These are phyloP conservation scores for Pulveroboletus ravenelii DNA, from an alignment of 768 basidiomycete genomes.

Conservation along the genomic window DNA sequence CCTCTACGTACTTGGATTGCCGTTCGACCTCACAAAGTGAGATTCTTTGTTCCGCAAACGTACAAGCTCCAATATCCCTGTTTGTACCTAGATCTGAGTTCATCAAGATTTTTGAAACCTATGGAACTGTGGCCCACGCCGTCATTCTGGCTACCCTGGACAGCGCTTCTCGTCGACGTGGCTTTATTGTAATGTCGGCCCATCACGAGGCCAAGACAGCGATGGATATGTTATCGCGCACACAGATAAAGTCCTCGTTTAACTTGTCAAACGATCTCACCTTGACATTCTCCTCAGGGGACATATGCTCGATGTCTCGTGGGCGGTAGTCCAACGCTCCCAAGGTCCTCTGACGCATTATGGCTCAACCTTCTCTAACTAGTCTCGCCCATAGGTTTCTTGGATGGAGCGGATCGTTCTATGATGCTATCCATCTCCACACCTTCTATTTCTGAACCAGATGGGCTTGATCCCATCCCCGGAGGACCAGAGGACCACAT, in stretches of 20 bases:
- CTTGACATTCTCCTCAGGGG: constrained; percentile 41
- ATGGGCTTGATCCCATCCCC: constrained; percentile 22
- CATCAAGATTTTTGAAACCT: constrained; percentile 53
- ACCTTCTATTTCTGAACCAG: constrained; percentile 28
- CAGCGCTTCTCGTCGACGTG: constrained; percentile 76
- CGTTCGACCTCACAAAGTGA: constrained; percentile 77
- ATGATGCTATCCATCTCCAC: constrained; percentile 52
- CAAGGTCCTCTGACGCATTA: constrained; percentile 44
- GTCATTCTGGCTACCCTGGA: constrained; percentile 83
- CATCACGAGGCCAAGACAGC: constrained; percentile 68
- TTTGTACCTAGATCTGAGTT: constrained; percentile 46
- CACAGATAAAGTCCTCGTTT: constrained; percentile 56
- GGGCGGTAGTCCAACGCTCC: constrained; percentile 85
- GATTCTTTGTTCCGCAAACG: constrained; percentile 11
- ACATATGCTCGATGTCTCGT: constrained; percentile 74
- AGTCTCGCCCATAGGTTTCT: constrained; percentile 49
- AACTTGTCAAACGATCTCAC: neutral
- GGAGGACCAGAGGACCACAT: constrained; percentile 30
- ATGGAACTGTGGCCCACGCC: constrained; percentile 66
- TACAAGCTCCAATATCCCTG: neutral
- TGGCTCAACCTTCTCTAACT: constrained; percentile 1
- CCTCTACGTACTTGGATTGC: constrained; percentile 79
- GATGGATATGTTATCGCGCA: constrained; percentile 62
- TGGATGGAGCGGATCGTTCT: constrained; percentile 77
- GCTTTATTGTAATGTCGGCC: constrained; percentile 76